phyloP scores from a whole-genome alignment of 805 yeast species.

The Tetrapisispora phaffii region DNA sequence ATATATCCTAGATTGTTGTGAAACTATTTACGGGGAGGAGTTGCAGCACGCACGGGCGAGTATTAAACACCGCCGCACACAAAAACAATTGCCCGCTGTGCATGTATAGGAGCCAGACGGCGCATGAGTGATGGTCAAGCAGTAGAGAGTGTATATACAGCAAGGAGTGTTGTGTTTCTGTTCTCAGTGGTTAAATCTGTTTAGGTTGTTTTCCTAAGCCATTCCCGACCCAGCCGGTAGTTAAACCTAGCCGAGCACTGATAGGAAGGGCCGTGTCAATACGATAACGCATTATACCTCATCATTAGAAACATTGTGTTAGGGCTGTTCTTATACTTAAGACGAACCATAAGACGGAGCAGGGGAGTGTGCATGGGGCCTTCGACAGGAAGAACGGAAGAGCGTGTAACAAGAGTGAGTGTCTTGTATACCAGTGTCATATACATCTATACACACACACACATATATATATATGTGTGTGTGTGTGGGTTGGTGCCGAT shows the following conservation, averaged over 20 bases:
- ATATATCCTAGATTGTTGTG: too few species aligned
- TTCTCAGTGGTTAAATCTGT: conserved; percentile 4
- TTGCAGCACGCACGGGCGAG: too few species aligned
- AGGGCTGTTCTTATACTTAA: background rate
- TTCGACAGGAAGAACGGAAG: too few species aligned
- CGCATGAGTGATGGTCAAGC: background rate
- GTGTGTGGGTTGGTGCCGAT: background rate
- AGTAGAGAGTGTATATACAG: too few species aligned
- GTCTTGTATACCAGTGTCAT: too few species aligned
- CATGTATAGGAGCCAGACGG: too few species aligned
- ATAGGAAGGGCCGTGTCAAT: background rate
- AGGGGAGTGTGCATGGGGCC: too few species aligned
- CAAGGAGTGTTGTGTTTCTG: background rate
- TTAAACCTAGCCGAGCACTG: background rate
- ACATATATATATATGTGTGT: background rate
- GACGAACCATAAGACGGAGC: too few species aligned
- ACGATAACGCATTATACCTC: conserved; percentile 7
- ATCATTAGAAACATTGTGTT: conserved; percentile 1
- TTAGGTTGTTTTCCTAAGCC: conserved; percentile 2
- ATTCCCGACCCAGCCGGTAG: background rate
- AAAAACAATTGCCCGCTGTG: too few species aligned
- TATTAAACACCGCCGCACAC: too few species aligned
- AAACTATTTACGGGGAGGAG: too few species aligned
- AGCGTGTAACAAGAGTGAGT: too few species aligned
- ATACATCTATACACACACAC: background rate